Conservation (phyloP, 1,284 basidiomycete species). For the Boletellus sp. region DNA sequence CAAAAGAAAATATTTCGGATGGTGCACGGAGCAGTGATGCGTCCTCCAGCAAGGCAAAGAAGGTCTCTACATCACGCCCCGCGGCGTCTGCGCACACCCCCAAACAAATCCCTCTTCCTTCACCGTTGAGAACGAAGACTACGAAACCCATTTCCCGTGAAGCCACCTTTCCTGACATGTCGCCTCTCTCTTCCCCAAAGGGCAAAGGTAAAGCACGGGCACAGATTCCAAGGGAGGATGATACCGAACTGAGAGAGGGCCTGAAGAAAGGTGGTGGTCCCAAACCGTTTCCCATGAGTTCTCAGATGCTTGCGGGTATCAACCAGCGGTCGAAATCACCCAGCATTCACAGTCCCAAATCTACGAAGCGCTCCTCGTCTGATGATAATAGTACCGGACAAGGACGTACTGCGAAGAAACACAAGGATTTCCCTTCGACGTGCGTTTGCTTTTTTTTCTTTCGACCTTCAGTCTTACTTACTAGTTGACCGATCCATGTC, state of each 20-base stretch:
- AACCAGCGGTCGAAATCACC: slow-evolving; percentile 22
- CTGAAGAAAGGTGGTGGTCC: slow-evolving; percentile 9
- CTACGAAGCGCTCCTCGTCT: slow-evolving; percentile 38
- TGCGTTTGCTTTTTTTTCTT: slow-evolving; percentile 15
- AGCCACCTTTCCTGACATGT: slow-evolving; percentile 24
- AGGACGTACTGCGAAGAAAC: slow-evolving; percentile 36
- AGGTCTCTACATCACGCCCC: slow-evolving; percentile 8
- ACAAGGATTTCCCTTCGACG: slow-evolving; percentile 25
- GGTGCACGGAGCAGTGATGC: slow-evolving; percentile 13
- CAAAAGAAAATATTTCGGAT: slow-evolving; percentile 25
- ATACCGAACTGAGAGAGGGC: neutral
- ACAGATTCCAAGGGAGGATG: slow-evolving; percentile 5
- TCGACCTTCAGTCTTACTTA: neutral
- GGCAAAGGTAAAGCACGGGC: slow-evolving; percentile 22
- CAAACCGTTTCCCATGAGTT: slow-evolving; percentile 53
- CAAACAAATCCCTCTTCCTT: slow-evolving; percentile 21
- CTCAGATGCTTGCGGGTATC: slow-evolving; percentile 40
- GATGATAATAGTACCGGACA: slow-evolving; percentile 31
- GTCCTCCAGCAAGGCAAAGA: slow-evolving; percentile 14
- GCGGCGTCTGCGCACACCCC: neutral
- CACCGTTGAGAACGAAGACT: slow-evolving; percentile 11
- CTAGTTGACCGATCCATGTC: neutral
- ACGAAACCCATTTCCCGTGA: slow-evolving; percentile 8
- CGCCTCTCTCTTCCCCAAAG: slow-evolving; percentile 19
- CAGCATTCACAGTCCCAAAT: slow-evolving; percentile 14